phyloP scores from a whole-genome alignment of 1,284 basidiomycete genomes.

The Rhodotorula sp. region DNA sequence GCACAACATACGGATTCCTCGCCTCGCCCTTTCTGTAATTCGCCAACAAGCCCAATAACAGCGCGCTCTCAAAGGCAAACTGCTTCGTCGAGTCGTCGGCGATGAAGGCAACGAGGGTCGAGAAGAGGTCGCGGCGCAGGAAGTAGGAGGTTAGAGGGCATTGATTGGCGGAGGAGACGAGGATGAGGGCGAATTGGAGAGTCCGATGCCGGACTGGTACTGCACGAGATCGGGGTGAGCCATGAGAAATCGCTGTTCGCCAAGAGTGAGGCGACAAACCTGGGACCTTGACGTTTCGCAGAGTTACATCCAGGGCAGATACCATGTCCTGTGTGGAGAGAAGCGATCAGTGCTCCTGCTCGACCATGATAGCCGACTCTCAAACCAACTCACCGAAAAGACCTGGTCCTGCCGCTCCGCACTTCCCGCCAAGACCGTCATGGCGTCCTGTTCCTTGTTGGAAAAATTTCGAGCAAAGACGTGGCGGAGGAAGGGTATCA shows the following conservation, averaged over 20 bases:
- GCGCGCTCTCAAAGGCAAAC: constrained; percentile 27
- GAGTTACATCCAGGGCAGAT: constrained; percentile 39
- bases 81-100: constrained; percentile 15
- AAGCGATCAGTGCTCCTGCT: not conserved
- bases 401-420: constrained; percentile 41
- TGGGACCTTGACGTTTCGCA: constrained; percentile 32
- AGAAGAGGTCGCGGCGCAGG: constrained; percentile 46
- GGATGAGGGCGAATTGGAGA: constrained; percentile 42
- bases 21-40: constrained; percentile 44
- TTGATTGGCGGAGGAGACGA: constrained; percentile 42
- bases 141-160: constrained; percentile 45
- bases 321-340: constrained; percentile 42
- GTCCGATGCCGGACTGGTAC: constrained; percentile 40
- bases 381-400: constrained; percentile 24
- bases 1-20: constrained; percentile 44
- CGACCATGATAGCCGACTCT: not conserved
- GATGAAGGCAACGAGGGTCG: constrained; percentile 40
- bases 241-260: no score
- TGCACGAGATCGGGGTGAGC: constrained; percentile 2
- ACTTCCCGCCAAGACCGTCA: constrained; percentile 43
- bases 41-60: constrained; percentile 44
- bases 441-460: constrained; percentile 40
- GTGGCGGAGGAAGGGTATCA: constrained; percentile 33
- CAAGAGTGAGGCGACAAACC: not conserved
- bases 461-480: constrained; percentile 30